phyloP scores from a whole-genome alignment of 495 filamentous ascomycete species.

The Neurospora sp. region DNA sequence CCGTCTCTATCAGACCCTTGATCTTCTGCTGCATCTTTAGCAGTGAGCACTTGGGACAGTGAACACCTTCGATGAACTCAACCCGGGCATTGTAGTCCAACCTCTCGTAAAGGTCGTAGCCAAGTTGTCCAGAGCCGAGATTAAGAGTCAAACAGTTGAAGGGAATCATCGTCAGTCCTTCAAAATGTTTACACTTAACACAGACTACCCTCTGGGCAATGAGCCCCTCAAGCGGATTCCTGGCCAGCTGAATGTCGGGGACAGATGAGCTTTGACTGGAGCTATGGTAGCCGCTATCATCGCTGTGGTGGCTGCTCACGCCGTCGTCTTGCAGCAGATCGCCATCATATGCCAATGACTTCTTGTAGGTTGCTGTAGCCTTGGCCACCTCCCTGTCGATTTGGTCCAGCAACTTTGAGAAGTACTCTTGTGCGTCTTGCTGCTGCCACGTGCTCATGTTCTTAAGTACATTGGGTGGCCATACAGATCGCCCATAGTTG shows the following conservation, averaged over 20 bases:
- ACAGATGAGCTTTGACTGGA: conserved; percentile 13
- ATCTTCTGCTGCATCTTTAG: conserved; percentile 33
- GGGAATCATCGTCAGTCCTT: conserved; percentile 76
- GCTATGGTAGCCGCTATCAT: conserved; percentile 40
- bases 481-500: conserved; percentile 61
- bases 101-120: conserved; percentile 62
- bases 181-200: conserved; percentile 72
- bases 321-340: conserved; percentile 23
- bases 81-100: conserved; percentile 76
- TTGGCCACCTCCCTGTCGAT: conserved; percentile 66
- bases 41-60: conserved; percentile 87
- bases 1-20: conserved; percentile 23
- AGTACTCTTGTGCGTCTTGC: conserved; percentile 98
- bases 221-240: conserved; percentile 73
- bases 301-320: conserved; percentile 32
- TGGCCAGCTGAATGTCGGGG: conserved; percentile 13
- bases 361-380: conserved; percentile 17
- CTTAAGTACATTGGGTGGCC: conserved; percentile 69
- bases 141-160: conserved; percentile 92
- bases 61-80: conserved; percentile 75
- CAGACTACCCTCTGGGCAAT: conserved; percentile 87
- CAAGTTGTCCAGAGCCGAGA: conserved; percentile 42
- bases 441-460: conserved; percentile 90
- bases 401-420: conserved; percentile 77
- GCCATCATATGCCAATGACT: not conserved